Evolutionary conservation across 768 basidiomycete species (phyloP).

Genomic region (Rhizopogon vesiculosus): DNA sequence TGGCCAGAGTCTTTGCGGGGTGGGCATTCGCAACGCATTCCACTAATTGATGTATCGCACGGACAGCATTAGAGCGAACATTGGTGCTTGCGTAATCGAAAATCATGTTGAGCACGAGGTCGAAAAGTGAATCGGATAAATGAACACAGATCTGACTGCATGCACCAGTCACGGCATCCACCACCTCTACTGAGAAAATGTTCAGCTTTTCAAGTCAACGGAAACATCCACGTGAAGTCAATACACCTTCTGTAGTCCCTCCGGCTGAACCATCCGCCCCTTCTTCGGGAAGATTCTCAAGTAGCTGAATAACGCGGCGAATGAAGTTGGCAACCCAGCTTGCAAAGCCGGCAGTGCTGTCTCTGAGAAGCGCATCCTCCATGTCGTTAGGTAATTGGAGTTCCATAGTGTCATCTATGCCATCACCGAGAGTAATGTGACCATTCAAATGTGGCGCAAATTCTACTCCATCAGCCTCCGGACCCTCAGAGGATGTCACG

Average conservation of each 20-base stretch:
- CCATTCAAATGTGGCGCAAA: background rate
- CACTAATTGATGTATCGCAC: constrained; percentile 82
- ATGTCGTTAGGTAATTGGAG: constrained; percentile 48
- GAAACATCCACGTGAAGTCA: background rate
- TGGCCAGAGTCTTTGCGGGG: constrained; percentile 69
- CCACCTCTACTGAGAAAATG: constrained; percentile 52
- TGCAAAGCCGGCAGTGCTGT: constrained; percentile 69
- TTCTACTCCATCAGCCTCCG: background rate
- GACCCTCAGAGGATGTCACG: constrained; percentile 38
- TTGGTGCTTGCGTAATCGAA: constrained; percentile 79
- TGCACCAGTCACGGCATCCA: constrained; percentile 71
- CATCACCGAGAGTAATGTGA: background rate
- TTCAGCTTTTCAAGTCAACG: background rate
- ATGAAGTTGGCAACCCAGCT: constrained; percentile 85
- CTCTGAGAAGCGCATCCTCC: constrained; percentile 67
- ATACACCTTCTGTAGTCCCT: constrained; percentile 58
- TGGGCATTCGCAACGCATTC: constrained; percentile 82
- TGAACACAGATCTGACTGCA: constrained; percentile 60
- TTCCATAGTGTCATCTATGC: background rate
- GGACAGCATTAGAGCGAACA: constrained; percentile 80
- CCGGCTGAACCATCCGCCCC: constrained; percentile 58
- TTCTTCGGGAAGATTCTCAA: constrained; percentile 86
- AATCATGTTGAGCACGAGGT: constrained; percentile 78
- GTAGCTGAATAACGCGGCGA: constrained; percentile 69
- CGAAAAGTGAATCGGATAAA: constrained; percentile 68